These are phyloP conservation scores for Zygosaccharomyces siamensis DNA, from an alignment of 805 yeast species.

Conservation along the genomic window DNA sequence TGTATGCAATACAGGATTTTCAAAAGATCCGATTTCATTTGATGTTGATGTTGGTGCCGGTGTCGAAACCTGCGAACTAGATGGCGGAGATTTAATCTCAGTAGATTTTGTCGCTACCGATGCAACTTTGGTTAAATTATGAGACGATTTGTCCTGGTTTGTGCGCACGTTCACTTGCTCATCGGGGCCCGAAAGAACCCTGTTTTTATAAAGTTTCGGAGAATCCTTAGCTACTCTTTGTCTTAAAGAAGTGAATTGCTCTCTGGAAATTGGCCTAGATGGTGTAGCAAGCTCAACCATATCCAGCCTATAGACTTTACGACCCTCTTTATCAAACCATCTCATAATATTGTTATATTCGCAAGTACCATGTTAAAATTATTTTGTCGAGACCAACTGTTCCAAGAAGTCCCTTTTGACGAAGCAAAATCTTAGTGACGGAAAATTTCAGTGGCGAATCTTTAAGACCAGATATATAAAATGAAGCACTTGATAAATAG, in stretches of 20 bases:
- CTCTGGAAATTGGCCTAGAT: conserved; percentile 20
- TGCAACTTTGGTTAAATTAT: too few species aligned
- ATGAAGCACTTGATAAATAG: neutral
- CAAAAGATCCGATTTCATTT: conserved; percentile 24
- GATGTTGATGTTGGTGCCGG: neutral
- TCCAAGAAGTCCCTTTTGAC: neutral
- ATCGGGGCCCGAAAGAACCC: conserved; percentile 12
- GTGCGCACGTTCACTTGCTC: neutral
- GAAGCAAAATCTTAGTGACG: neutral
- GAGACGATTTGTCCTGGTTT: neutral
- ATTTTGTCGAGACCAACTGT: neutral
- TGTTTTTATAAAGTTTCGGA: conserved; percentile 27
- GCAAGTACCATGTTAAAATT: neutral
- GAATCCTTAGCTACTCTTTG: conserved; percentile 26
- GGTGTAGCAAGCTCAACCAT: conserved; percentile 22
- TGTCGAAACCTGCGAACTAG: neutral
- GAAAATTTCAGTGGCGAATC: neutral
- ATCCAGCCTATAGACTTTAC: too few species aligned
- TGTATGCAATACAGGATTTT: conserved; percentile 29
- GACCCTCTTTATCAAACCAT: too few species aligned
- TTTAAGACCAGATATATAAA: neutral
- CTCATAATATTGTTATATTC: too few species aligned
- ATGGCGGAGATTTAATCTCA: neutral
- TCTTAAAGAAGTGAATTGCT: conserved; percentile 21
- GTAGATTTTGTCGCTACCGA: neutral